These are phyloP conservation scores for Lanmaoa pseudosensibilis DNA, from an alignment of 768 basidiomycete species.

Conservation along the genomic window DNA sequence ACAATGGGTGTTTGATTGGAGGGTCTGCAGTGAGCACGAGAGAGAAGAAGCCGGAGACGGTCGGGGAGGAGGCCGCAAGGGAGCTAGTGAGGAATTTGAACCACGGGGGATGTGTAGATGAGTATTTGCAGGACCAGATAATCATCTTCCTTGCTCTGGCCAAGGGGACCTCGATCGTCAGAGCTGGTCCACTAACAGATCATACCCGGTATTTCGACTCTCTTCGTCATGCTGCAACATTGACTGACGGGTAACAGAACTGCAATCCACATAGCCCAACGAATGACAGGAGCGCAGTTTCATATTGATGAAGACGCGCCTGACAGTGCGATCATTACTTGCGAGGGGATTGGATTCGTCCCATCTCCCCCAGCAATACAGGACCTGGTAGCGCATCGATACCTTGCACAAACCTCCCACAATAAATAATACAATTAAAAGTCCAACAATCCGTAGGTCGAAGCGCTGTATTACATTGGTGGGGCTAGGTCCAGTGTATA, in stretches of 20 bases:
- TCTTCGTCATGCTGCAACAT: neutral
- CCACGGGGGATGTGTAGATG: constrained; percentile 75
- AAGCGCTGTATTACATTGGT: constrained; percentile 25
- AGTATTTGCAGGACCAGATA: constrained; percentile 70
- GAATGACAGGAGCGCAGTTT: constrained; percentile 68
- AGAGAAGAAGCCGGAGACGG: constrained; percentile 41
- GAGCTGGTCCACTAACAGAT: constrained; percentile 55
- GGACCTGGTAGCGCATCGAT: neutral
- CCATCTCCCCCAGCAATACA: constrained; percentile 11
- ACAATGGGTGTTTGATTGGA: constrained; percentile 63
- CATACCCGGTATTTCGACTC: constrained; percentile 58
- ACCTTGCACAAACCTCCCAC: neutral
- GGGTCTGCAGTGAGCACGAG: constrained; percentile 67
- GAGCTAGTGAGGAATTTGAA: constrained; percentile 57
- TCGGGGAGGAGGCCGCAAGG: constrained; percentile 62
- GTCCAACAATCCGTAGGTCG: constrained; percentile 10
- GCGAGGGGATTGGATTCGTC: constrained; percentile 64
- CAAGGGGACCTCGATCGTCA: constrained; percentile 58
- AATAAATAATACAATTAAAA: constrained; percentile 27
- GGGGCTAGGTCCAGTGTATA: constrained; percentile 19
- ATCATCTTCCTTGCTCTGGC: constrained; percentile 77
- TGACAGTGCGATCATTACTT: constrained; percentile 49
- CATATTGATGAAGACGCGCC: constrained; percentile 44
- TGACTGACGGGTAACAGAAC: constrained; percentile 37
- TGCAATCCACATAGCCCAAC: constrained; percentile 72